Evolutionary conservation across 345 rosid species (phyloP).

Genomic region (Erucastrum elatum): DNA sequence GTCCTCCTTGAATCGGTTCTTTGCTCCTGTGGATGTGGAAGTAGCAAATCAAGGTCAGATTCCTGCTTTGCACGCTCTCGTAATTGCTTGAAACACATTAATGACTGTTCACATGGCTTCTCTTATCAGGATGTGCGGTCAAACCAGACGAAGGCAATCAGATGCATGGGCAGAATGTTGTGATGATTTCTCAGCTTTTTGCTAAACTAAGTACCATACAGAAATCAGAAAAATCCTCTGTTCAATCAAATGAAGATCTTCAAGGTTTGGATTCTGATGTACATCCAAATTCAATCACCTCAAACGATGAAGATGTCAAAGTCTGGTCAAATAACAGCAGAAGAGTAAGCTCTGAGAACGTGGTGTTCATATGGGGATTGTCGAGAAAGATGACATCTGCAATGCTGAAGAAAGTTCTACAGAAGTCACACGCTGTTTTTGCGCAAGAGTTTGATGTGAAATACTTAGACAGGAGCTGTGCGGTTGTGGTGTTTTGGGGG

Average conservation of each 20-base stretch:
- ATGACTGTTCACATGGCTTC: slow-evolving; percentile 3
- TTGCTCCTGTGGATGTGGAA: slow-evolving; percentile 65
- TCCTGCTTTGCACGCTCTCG: background rate
- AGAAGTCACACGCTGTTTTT: slow-evolving; percentile 54
- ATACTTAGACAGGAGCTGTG: slow-evolving; percentile 68
- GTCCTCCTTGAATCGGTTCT: slow-evolving; percentile 56
- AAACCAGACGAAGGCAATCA: slow-evolving; percentile 39
- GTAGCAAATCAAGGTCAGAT: slow-evolving; percentile 64
- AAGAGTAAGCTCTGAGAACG: slow-evolving; percentile 58
- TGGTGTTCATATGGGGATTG: slow-evolving; percentile 86
- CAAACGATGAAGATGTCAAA: slow-evolving; percentile 47
- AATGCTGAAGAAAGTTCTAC: slow-evolving; percentile 61
- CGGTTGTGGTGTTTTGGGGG: slow-evolving; percentile 67
- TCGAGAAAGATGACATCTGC: slow-evolving; percentile 48
- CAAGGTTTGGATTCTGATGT: slow-evolving; percentile 40
- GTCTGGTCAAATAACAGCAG: slow-evolving; percentile 57
- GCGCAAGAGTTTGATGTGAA: slow-evolving; percentile 54
- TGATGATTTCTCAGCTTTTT: slow-evolving; percentile 69
- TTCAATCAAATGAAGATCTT: slow-evolving; percentile 33
- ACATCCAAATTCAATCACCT: slow-evolving; percentile 39
- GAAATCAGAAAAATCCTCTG: slow-evolving; percentile 41
- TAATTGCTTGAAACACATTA: background rate
- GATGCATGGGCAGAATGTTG: slow-evolving; percentile 62
- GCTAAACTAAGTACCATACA: slow-evolving; percentile 62
- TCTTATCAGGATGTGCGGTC: slow-evolving; percentile 27